Evolutionary conservation across 352 stramenopile genomes (phyloP), one percentile per base, ranked within the genome.

Genomic region (Phytopythium oedochilum): DNA sequence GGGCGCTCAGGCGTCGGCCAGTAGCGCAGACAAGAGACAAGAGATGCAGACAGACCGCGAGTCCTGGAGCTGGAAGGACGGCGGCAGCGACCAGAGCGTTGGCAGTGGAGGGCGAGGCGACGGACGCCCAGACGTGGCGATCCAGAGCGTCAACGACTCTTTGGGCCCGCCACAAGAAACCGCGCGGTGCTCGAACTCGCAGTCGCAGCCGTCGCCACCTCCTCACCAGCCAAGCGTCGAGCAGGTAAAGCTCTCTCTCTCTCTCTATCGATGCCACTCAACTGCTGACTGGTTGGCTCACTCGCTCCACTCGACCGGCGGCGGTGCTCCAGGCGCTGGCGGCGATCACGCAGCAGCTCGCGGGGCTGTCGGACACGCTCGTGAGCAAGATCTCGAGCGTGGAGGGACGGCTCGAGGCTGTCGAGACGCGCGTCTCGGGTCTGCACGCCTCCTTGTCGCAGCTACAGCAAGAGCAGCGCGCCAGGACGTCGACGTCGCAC

Each of bases 301-400:
- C 34, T 3, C 0, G 5, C 39, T 28, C n/a, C 17, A 5, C 1
- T 25, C 7, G 17, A 3, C 9, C 15, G 20, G 15, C 7, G 11
- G 26, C 3, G 18, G 8, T 18, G 32, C 40, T 31, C 31, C 32
- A 70, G 58, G 57, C 54, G 20, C 53, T 66, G 17, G 42, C 32
- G 12, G 53, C 61, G 2, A 57, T 82, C 42, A 73, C 63, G 55
- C 57, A 52, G 10, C 69, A 78, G 48, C 59, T 81, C 35, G 55
- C 45, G 22, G 39, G 61, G 7, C 49, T 82, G n/a, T 73, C 71
- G 0, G 56, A 49, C 25, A 56, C 61, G 38, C 63, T 82, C 7
- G 39, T 67, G 54, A 39, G 52, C 34, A 78, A 75, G 45, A 71
- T 82, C 10, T 66, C 64, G 34, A 62, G 49, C 15, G 67, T 83